Conservation (phyloP, 495 filamentous ascomycete species). For the Hypomontagnella submonticulosa region DNA sequence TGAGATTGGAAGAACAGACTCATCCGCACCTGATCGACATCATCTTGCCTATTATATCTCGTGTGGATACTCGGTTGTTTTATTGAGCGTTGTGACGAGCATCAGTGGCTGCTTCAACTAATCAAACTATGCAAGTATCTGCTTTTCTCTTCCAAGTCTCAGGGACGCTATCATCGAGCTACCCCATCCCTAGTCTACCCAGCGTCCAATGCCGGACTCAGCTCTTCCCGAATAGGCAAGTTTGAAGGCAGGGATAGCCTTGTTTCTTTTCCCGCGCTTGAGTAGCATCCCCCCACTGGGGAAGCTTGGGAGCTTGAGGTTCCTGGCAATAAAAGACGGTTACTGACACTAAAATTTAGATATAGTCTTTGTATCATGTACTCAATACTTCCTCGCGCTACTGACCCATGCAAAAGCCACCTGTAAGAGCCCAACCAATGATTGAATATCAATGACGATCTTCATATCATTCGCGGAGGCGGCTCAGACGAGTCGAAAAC, state of each 20-base stretch:
- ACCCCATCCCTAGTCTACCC: constrained; percentile 7
- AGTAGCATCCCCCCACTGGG: constrained; percentile 23
- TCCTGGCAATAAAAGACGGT: constrained; percentile 10
- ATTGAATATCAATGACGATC: constrained; percentile 27
- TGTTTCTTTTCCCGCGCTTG: neutral
- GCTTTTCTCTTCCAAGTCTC: constrained; percentile 28
- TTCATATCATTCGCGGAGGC: neutral
- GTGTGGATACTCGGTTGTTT: constrained; percentile 14
- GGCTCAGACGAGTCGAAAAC: constrained; percentile 3
- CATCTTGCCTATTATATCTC: constrained; percentile 35
- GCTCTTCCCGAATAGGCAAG: constrained; percentile 40
- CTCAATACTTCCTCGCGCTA: constrained; percentile 22
- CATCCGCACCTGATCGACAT: constrained; percentile 27
- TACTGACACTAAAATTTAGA: neutral
- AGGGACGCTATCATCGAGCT: constrained; percentile 21
- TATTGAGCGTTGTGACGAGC: constrained; percentile 20
- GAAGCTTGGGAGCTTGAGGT: constrained; percentile 14
- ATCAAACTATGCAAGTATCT: constrained; percentile 36
- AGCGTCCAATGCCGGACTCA: constrained; percentile 29
- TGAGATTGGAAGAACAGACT: constrained; percentile 1
- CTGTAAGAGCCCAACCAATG: constrained; percentile 23
- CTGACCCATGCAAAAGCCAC: constrained; percentile 19
- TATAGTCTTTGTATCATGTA: constrained; percentile 20
- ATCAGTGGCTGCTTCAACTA: constrained; percentile 28
- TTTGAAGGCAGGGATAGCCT: constrained; percentile 17